Percentiles rank a stretch among this genome's conserved stretches.
These are phyloP conservation scores for Phaseolus lunatus DNA, from an alignment of 306 rosid genomes.

Conservation along the genomic window DNA sequence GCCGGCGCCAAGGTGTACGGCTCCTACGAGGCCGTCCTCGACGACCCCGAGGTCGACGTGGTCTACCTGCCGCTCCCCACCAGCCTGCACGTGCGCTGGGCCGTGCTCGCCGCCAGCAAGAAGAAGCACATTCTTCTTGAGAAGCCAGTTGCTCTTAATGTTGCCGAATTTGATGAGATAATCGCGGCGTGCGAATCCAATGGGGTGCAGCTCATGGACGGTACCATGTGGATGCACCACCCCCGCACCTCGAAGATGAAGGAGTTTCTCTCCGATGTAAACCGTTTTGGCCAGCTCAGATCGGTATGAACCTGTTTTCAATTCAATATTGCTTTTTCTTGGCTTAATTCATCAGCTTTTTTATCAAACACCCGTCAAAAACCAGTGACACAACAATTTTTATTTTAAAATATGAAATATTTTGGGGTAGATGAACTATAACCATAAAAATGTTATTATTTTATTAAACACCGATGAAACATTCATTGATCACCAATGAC, in stretches of 20 bases:
- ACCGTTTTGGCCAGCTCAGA: conserved; percentile 48
- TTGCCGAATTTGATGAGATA: conserved; percentile 64
- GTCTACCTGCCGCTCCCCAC: conserved; percentile 90
- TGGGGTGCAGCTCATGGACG: conserved; percentile 98
- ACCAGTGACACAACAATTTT: too few species aligned
- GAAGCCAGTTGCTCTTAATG: conserved; percentile 88
- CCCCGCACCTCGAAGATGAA: conserved; percentile 61
- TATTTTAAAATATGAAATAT: too few species aligned
- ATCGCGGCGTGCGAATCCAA: conserved; percentile 67
- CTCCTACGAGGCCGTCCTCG: conserved; percentile 79
- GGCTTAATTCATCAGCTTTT: neutral
- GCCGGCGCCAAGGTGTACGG: conserved; percentile 65
- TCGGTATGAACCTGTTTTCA: conserved; percentile 22
- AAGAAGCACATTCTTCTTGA: conserved; percentile 85
- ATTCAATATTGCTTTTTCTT: neutral
- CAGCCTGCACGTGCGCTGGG: conserved; percentile 82
- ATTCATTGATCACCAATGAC: too few species aligned
- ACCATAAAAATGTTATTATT: too few species aligned
- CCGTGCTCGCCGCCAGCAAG: conserved; percentile 72
- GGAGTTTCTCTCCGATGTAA: conserved; percentile 39
- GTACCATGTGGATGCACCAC: conserved; percentile 95
- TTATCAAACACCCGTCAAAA: too few species aligned
- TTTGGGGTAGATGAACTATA: too few species aligned
- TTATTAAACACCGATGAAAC: too few species aligned
- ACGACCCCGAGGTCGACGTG: conserved; percentile 79